These are phyloP conservation scores for Metschnikowia gruessii DNA, from an alignment of 805 yeast genomes.

Conservation along the genomic window DNA sequence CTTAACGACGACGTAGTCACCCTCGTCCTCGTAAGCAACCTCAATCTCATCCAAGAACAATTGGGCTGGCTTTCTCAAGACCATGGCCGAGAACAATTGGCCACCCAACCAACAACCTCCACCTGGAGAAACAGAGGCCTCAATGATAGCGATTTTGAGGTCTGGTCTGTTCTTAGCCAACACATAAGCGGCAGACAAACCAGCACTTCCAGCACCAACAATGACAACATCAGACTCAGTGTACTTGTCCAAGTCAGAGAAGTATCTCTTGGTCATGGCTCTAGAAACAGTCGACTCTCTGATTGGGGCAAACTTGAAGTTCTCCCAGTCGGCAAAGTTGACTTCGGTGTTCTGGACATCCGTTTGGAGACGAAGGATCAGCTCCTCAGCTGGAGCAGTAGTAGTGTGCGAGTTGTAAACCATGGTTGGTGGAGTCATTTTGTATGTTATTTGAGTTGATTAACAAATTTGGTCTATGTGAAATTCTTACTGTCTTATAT, in stretches of 20 bases:
- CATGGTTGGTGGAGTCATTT: constrained; percentile 16
- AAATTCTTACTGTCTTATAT: background rate
- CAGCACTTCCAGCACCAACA: constrained; percentile 78
- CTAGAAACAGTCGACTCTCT: constrained; percentile 77
- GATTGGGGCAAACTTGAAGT: constrained; percentile 66
- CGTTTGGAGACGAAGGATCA: constrained; percentile 12
- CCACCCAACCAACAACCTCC: constrained; percentile 83
- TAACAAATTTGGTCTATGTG: background rate
- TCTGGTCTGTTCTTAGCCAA: constrained; percentile 74
- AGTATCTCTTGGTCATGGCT: constrained; percentile 76
- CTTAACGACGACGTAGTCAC: constrained; percentile 75
- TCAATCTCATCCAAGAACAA: constrained; percentile 60
- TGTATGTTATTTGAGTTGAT: background rate
- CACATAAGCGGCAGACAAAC: constrained; percentile 71
- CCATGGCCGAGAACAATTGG: constrained; percentile 74
- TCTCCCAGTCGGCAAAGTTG: constrained; percentile 58
- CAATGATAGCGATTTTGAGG: constrained; percentile 68
- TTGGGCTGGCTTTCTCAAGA: constrained; percentile 77
- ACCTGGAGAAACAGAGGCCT: constrained; percentile 73
- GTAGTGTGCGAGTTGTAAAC: constrained; percentile 21
- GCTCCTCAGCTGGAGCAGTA: constrained; percentile 1
- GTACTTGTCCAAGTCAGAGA: constrained; percentile 67
- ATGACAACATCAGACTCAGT: constrained; percentile 74
- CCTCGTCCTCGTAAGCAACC: constrained; percentile 72
- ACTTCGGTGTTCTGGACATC: constrained; percentile 25